Conservation (phyloP, 2,329 filamentous ascomycete genomes). For the Aspergillus pseudonomiae region DNA sequence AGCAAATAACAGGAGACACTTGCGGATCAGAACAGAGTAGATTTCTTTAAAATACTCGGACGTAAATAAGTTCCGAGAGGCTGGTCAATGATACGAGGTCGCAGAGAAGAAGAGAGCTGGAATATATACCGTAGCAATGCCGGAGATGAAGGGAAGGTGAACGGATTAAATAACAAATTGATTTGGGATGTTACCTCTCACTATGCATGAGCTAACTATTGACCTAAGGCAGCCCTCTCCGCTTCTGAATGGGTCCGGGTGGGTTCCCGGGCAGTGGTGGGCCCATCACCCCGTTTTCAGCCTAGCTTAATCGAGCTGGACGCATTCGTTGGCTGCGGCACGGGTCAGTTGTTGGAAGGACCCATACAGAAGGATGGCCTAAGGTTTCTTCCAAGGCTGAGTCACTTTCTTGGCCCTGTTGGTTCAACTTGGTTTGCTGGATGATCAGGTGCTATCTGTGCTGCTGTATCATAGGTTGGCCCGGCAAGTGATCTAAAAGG, state of each 20-base stretch:
- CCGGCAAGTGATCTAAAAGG: background rate
- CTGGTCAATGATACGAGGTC: background rate
- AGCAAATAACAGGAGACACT: background rate
- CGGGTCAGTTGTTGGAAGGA: background rate
- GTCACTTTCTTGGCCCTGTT: constrained; percentile 8
- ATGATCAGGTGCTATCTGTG: background rate
- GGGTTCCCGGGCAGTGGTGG: background rate
- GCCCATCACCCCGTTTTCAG: background rate
- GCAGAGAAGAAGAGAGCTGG: background rate
- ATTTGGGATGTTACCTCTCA: background rate
- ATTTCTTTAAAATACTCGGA: background rate
- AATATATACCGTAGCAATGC: background rate
- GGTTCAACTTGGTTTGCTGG: too few relatives aligned
- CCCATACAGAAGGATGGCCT: background rate
- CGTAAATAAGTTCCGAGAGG: too few relatives aligned
- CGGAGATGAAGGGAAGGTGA: background rate
- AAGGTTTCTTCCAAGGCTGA: constrained; percentile 16
- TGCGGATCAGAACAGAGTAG: background rate
- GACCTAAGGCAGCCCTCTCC: background rate
- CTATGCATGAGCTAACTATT: background rate
- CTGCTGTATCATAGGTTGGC: background rate
- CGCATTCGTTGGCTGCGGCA: background rate
- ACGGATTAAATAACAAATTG: background rate
- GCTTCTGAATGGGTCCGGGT: background rate
- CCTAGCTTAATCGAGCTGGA: background rate